Percentiles rank a stretch among this genome's conserved stretches.
These are phyloP conservation scores for Scorias spongiosa DNA, from an alignment of 2,329 filamentous ascomycete genomes.

Conservation along the genomic window DNA sequence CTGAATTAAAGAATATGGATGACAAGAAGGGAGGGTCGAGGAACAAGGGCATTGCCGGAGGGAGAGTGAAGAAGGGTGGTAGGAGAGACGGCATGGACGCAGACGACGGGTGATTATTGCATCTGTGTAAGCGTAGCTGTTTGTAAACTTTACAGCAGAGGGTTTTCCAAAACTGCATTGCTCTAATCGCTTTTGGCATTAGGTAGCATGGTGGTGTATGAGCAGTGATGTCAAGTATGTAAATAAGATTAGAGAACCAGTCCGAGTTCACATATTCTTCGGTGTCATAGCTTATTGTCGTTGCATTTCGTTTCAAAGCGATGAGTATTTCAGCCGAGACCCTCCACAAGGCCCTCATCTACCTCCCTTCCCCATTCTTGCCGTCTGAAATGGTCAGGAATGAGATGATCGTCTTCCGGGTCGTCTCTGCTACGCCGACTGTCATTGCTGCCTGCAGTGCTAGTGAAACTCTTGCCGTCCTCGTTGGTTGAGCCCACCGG, in stretches of 20 bases:
- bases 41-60: constrained; percentile 32
- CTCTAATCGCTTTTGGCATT: not conserved
- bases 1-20: constrained; percentile 66
- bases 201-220: not conserved
- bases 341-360: constrained; percentile 74
- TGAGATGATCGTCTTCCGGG: constrained; percentile 31
- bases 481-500: not conserved
- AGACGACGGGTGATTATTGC: constrained; percentile 42
- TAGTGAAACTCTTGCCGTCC: constrained; percentile 2
- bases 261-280: not conserved
- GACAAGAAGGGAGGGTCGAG: constrained; percentile 47
- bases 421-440: constrained; percentile 20
- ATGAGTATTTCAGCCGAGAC: constrained; percentile 43
- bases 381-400: constrained; percentile 34
- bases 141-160: not conserved
- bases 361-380: constrained; percentile 54
- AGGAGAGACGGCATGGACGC: constrained; percentile 55
- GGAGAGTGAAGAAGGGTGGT: constrained; percentile 38
- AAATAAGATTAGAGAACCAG: not conserved
- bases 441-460: constrained; percentile 11
- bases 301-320: too few species aligned
- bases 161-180: not conserved
- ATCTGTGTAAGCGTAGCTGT: not conserved
- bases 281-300: not conserved
- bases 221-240: too few species aligned